A percentile compares a stretch with the other conserved stretches of the same genome.
Evolutionary conservation across 1,284 basidiomycete species (phyloP).

Genomic region (Earliella scabrosa): DNA sequence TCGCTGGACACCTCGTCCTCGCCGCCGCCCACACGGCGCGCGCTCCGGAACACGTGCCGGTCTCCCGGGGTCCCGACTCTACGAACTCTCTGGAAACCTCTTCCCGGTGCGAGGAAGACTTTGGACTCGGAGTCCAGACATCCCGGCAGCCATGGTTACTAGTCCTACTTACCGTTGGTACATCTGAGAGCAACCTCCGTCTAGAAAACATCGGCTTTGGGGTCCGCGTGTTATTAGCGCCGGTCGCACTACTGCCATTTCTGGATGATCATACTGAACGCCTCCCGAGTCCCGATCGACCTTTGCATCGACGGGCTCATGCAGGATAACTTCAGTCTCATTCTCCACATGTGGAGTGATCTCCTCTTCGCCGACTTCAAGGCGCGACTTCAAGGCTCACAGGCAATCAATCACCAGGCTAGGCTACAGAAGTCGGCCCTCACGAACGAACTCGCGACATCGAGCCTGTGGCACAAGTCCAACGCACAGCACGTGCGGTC

Average conservation of each 20-base stretch:
- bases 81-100: neutral
- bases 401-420: conserved; percentile 29
- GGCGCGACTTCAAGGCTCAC: no score
- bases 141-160: no score
- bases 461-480: conserved; percentile 26
- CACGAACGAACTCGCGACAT: conserved; percentile 27
- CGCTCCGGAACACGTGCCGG: neutral
- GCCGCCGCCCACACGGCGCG: no score
- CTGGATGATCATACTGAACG: conserved; percentile 8
- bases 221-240: no score
- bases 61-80: neutral
- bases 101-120: neutral
- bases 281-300: conserved; percentile 20
- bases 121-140: neutral
- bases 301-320: conserved; percentile 40
- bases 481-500: conserved; percentile 19
- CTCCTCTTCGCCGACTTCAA: conserved; percentile 31
- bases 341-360: conserved; percentile 42
- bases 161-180: no score
- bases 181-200: no score
- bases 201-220: no score
- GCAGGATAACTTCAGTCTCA: conserved; percentile 28
- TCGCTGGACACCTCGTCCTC: no score
- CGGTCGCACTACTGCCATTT: neutral
- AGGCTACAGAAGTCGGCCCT: conserved; percentile 34